Base-by-base conservation (phyloP, 148 eudicot species). In the Hydrangea macrophylla region DNA sequence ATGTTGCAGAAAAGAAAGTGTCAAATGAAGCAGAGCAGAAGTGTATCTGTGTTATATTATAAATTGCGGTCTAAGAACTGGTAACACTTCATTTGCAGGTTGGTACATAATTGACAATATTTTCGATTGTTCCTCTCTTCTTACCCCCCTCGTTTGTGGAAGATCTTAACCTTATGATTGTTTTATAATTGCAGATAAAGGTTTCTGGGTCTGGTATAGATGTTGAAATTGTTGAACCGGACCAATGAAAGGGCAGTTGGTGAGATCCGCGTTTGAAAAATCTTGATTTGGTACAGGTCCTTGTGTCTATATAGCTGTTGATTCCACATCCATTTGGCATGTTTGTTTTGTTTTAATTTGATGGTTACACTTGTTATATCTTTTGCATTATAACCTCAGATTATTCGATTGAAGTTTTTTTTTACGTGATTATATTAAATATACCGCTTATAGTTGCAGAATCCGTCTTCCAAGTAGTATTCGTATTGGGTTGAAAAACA, bases 1-100 rank as follows among this genome's bases (percentile, higher is more conserved):
- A 40, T 70, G 58, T 23, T 40, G 72, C 90, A 86, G 90, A 76
- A 27, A 86, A 81, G 83, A 81, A 80, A 72, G 61, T 65, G 42
- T 31, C 63, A 8, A 58, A 68, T 35, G 81, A 79, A 20, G 67
- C 67, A 24, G 72, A 72, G 67, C 81, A 65, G 63, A 83, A 75
- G 67, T 86, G 90, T 59, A 53, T 55, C 9, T 86, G 90, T 70
- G 67, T 65, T 45, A 83, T 86, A 76, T 76, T 86, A 73, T 86
- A 75, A 81, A 48, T 44, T n/a, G 23, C 71, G 64, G 64, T 72
- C 20, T 55, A 51, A 17, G 56, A 64, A 64, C 55, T 26, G 31
- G 45, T 40, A 32, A 60, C 40, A 62, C 55, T 31, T 70, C 53
- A 33, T 39, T 62, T 58, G 40, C 68, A 50, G 69, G 76, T 73